Conservation (phyloP, 179 eudicot species). For the Beta corolliflora region DNA sequence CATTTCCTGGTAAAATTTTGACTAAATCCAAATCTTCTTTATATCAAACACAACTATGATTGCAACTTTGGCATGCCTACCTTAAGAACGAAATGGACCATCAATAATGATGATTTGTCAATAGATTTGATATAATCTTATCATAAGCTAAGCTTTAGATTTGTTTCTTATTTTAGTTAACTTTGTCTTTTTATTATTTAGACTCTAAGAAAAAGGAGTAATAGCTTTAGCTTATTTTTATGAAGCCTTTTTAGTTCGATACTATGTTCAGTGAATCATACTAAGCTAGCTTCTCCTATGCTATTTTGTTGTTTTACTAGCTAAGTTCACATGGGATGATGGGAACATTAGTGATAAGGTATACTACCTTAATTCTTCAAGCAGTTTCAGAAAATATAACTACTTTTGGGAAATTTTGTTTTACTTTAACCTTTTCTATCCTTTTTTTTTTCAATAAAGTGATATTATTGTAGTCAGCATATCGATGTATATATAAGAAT, state of each 20-base stretch:
- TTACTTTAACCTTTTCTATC: neutral
- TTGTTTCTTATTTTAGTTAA: constrained; percentile 11
- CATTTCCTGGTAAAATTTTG: constrained; percentile 17
- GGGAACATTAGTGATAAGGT: constrained; percentile 29
- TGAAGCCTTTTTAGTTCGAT: neutral
- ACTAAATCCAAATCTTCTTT: constrained; percentile 22
- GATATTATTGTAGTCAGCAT: neutral
- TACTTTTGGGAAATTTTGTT: constrained; percentile 6
- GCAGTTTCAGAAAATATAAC: neutral
- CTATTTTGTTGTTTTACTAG: neutral
- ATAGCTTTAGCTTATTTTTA: constrained; percentile 1
- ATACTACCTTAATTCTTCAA: constrained; percentile 5
- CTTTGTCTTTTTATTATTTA: neutral
- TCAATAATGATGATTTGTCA: constrained; percentile 24
- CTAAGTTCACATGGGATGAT: constrained; percentile 31
- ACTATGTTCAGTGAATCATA: constrained; percentile 8
- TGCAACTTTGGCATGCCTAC: constrained; percentile 27
- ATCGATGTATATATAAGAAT: neutral
- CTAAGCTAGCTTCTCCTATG: neutral
- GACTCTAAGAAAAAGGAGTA: neutral
- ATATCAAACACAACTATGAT: constrained; percentile 13
- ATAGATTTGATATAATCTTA: constrained; percentile 32
- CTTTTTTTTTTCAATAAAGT: neutral
- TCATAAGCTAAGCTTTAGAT: constrained; percentile 17
- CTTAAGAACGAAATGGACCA: constrained; percentile 15